These are phyloP conservation scores for Nidularia sp. DNA, from an alignment of 768 basidiomycete species.

Conservation along the genomic window DNA sequence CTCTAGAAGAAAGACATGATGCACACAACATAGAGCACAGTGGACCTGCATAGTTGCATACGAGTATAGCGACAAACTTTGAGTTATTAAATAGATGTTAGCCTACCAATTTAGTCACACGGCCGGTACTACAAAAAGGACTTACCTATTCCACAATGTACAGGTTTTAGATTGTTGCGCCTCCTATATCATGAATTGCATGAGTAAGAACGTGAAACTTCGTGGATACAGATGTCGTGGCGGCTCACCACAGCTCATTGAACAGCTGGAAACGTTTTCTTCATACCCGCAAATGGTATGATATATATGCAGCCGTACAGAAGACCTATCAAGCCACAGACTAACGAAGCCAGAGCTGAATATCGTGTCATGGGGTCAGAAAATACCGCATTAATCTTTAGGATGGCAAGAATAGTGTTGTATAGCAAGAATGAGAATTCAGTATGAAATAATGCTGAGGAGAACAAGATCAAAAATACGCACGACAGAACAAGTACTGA, in stretches of 20 bases:
- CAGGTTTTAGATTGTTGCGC: slow-evolving; percentile 37
- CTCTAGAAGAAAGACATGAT: slow-evolving; percentile 74
- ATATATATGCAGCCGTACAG: slow-evolving; percentile 59
- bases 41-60: slow-evolving; percentile 38
- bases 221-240: not conserved
- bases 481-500: slow-evolving; percentile 20
- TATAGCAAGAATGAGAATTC: not conserved
- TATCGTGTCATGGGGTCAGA: slow-evolving; percentile 49
- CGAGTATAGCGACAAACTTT: not conserved
- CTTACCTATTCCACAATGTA: slow-evolving; percentile 33
- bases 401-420: slow-evolving; percentile 23
- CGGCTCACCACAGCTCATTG: slow-evolving; percentile 51
- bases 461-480: not conserved
- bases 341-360: slow-evolving; percentile 47
- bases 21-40: slow-evolving; percentile 58
- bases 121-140: slow-evolving; percentile 45
- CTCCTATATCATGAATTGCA: slow-evolving; percentile 37
- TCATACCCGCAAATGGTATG: slow-evolving; percentile 60
- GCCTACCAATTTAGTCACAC: slow-evolving; percentile 71
- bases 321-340: slow-evolving; percentile 58
- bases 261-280: slow-evolving; percentile 53
- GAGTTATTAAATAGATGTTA: not conserved
- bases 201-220: not conserved
- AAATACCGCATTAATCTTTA: slow-evolving; percentile 30
- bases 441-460: not conserved